A percentile compares a stretch with the other conserved stretches of the same genome.
Evolutionary conservation across 345 rosid species (phyloP).

Genomic region (Erodium maritimum): DNA sequence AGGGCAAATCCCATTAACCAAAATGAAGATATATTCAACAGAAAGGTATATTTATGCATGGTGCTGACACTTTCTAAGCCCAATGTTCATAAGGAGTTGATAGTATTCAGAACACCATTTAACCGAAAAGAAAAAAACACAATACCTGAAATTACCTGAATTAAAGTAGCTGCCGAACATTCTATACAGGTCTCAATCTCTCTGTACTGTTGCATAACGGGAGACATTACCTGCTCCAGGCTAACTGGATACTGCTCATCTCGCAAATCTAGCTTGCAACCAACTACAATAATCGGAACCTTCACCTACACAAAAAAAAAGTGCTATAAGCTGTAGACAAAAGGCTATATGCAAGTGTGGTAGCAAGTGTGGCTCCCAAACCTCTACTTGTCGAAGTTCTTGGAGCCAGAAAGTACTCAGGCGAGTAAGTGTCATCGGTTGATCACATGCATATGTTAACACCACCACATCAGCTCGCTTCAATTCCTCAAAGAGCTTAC

Average conservation of each 20-base stretch:
- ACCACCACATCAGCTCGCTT: conserved; percentile 67
- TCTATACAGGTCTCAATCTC: conserved; percentile 84
- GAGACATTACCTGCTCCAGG: conserved; percentile 65
- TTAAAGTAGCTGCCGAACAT: conserved; percentile 63
- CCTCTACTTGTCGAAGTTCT: conserved; percentile 68
- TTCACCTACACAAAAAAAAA: conserved; percentile 28
- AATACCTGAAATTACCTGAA: conserved; percentile 34
- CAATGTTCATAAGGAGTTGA: background rate
- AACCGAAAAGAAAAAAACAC: background rate
- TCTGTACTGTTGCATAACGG: conserved; percentile 63
- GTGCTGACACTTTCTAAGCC: background rate
- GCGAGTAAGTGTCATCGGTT: conserved; percentile 48
- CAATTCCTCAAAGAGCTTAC: conserved; percentile 62
- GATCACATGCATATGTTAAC: conserved; percentile 70
- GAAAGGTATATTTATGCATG: background rate
- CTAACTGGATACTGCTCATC: conserved; percentile 38
- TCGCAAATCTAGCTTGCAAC: conserved; percentile 80
- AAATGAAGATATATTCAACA: background rate
- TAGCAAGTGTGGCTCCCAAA: conserved; percentile 1
- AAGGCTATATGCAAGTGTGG: background rate
- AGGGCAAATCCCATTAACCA: background rate
- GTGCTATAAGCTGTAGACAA: background rate
- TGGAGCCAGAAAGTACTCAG: conserved; percentile 60
- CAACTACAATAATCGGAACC: conserved; percentile 68
- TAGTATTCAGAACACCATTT: background rate